Evolutionary conservation across 2,329 filamentous ascomycete genomes (phyloP), one percentile per base, ranked within the genome.

Genomic region (Sarocladium brachiariae): DNA sequence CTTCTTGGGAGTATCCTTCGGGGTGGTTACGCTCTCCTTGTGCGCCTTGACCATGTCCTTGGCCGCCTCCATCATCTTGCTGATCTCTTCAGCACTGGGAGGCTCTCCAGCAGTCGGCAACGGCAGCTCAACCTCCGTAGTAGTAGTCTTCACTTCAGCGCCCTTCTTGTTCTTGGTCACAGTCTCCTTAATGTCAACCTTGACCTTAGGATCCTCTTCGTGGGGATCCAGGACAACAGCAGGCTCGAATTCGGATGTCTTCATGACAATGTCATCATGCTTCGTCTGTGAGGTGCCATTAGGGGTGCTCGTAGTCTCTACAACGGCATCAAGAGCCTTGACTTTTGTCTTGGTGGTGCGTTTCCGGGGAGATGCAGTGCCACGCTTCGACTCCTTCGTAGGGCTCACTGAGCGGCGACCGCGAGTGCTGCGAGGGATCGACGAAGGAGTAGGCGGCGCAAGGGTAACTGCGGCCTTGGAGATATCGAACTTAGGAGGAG

Each of bases 21-120:
- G 70, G 21, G 68, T 62, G 24, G 64, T 65, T 16, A 59, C 61
- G 4, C 62, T 56, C 8, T 70, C 65, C 11, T 65, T 64, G 41
- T 69, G 62, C 65, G 75, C 70, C 55, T 77, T 71, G 4, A 96
- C 91, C 88, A 96, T 96, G 58, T 84, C 81, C 70, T 86, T 89
- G 27, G 93, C 93, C 61, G 89, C 83, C 24, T 84, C 84, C 53
- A 97, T 85, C 86, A 96, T 90, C 51, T 84, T 80, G 52, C 86
- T 78, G 1, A 90, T 84, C 59, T 93, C 87, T 56, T 90, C 86
- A 0, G 88, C 83, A 11, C 83, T 80, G 0, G 87, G 84, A 8
- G 90, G 76, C 54, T 88, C 81, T 50, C 77, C 79, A 9, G 81
- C 75, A 3, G 61, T 65, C 7, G 66, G 61, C 21, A 79, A 58